Evolutionary conservation across 2,329 filamentous ascomycete genomes (phyloP), one percentile per base, ranked within the genome.

Genomic region (Colletotrichum siamense): DNA sequence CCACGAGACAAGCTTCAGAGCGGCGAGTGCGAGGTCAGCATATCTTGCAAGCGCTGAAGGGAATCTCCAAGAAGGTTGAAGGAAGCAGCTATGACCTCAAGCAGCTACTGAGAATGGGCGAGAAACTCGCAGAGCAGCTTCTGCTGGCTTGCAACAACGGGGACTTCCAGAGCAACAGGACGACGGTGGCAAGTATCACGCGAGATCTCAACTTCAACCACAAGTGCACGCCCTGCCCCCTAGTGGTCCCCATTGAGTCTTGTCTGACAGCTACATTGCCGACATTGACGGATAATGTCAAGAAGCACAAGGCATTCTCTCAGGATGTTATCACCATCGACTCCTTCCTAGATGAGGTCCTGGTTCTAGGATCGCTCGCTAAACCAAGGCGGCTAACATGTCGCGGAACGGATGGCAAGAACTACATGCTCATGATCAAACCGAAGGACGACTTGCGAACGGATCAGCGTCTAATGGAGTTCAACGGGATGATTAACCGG

Each of bases 391-490:
- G 96, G 79, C 92, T 99, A 71, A 97, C 93, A 18, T 95, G 97
- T 8, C 92, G 95, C 71, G 97, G 96, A 1, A 96, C 95, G 0
- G 96, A 99, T 84, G 97, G 98, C 9, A 94, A 94, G 75, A 90
- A 91, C 22, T 99, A 99, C 83, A 95, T 95, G 78, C 91, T 99
- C 9, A 90, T 99, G 72, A 98, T 98, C 88, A 99, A 99, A 82
- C 98, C 97, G 10, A 99, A 99, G 84, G 97, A 99, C 83, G 98
- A 99, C 83, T 91, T 99, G 28, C 94, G 97, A 67, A 99, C 98
- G 79, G 98, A 99, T 81, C 96, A 99, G 84, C 95, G 97, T 68
- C 92, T 99, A 24, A 99, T 99, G 96, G 98, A 99, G 83, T 99
- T 99, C 88, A 99, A 99, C 83, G 93, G 94, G 62, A 97, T 99